Conservation (phyloP, 1,139 yeast species). For the Torulaspora globosa region DNA sequence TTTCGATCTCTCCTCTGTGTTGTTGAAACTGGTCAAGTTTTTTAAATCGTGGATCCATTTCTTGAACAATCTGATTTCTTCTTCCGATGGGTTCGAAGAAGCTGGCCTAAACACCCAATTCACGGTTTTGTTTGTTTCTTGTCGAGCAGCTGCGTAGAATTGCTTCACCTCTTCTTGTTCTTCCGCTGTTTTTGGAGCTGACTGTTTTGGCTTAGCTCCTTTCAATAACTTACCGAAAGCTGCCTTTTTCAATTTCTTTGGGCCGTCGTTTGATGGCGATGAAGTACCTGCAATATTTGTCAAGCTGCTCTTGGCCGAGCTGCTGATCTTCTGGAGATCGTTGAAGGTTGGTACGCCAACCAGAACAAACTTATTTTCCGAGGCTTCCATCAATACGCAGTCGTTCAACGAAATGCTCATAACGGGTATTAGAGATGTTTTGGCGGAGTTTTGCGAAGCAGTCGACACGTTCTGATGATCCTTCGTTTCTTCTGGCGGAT, state of each 20-base stretch:
- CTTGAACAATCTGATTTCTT: constrained; percentile 37
- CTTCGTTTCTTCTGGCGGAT: constrained; percentile 17
- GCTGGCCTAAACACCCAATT: constrained; percentile 32
- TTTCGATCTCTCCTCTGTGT: constrained; percentile 37
- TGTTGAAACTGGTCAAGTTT: constrained; percentile 39
- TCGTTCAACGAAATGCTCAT: constrained; percentile 43
- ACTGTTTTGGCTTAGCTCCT: constrained; percentile 12
- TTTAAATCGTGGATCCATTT: constrained; percentile 47
- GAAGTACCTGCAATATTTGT: constrained; percentile 2
- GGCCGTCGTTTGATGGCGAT: constrained; percentile 12
- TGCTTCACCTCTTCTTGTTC: constrained; percentile 12
- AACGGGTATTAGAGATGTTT: constrained; percentile 36
- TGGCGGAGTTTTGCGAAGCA: constrained; percentile 18
- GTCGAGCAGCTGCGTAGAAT: constrained; percentile 40
- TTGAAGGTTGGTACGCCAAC: constrained; percentile 27
- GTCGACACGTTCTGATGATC: constrained; percentile 16
- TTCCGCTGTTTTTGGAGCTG: constrained; percentile 5
- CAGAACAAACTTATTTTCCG: constrained; percentile 36
- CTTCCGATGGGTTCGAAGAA: constrained; percentile 33
- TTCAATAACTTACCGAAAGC: constrained; percentile 15
- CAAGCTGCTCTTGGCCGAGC: constrained; percentile 7
- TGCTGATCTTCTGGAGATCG: constrained; percentile 14
- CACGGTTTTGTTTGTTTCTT: constrained; percentile 19
- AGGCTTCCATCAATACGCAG: constrained; percentile 38
- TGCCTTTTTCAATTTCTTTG: constrained; percentile 14